phyloP scores from a whole-genome alignment of 139 green algal species.

The Bryopsis sp. region DNA sequence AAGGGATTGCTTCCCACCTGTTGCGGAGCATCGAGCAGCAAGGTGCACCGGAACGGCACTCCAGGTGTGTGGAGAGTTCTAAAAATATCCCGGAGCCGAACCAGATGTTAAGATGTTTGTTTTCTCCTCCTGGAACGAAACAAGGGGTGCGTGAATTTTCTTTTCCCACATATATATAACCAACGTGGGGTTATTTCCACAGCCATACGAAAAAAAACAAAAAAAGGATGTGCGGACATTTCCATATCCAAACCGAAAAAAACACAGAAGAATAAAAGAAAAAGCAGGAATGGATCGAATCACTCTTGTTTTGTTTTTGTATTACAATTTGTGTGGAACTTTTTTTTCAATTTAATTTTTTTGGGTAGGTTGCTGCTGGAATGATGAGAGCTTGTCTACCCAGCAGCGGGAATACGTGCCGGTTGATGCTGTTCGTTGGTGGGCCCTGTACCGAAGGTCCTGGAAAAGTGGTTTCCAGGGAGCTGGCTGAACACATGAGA shows the following conservation, averaged over 20 bases:
- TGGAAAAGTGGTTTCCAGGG: slow-evolving; percentile 72
- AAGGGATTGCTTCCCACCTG: slow-evolving; percentile 53
- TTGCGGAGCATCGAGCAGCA: slow-evolving; percentile 54
- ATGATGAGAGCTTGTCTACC: slow-evolving; percentile 72
- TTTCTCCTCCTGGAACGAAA: no score
- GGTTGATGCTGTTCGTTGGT: slow-evolving; percentile 86
- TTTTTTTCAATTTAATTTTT: background rate
- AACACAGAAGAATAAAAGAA: no score
- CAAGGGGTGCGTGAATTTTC: no score
- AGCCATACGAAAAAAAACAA: no score
- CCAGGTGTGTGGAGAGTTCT: slow-evolving; percentile 50
- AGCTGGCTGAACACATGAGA: slow-evolving; percentile 82
- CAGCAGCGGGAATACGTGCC: slow-evolving; percentile 50
- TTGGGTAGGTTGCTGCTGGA: slow-evolving; percentile 13
- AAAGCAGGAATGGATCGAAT: no score
- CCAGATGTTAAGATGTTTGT: no score
- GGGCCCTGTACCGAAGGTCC: slow-evolving; percentile 84
- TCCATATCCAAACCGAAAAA: no score
- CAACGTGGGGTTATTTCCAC: no score
- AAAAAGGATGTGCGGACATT: no score
- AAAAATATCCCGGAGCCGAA: no score
- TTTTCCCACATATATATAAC: no score
- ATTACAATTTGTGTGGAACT: slow-evolving; percentile 5
- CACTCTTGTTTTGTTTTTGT: no score
- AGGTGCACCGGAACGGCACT: slow-evolving; percentile 90